These are phyloP conservation scores for Cryphonectria nitschkei DNA, from an alignment of 2,329 filamentous ascomycete genomes.

Conservation along the genomic window DNA sequence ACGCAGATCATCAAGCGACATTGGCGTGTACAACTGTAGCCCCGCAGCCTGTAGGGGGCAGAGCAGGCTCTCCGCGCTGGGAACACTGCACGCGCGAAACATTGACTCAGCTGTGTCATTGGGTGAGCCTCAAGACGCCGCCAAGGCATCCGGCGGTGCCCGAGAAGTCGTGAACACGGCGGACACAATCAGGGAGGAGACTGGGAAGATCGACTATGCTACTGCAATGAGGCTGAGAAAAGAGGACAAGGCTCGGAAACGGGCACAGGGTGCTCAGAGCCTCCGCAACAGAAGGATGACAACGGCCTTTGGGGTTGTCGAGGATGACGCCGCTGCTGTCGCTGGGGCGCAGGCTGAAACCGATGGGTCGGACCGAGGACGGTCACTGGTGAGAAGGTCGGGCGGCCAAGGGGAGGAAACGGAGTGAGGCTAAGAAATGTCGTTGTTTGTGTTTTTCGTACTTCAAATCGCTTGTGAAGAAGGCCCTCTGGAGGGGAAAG, in stretches of 20 bases:
- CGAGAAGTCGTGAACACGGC: neutral
- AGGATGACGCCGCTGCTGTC: neutral
- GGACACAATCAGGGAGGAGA: constrained; percentile 23
- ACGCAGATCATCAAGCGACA: neutral
- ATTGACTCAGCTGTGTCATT: constrained; percentile 31
- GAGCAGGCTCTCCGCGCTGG: constrained; percentile 28
- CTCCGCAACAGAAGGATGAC: constrained; percentile 23
- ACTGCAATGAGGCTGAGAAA: constrained; percentile 39
- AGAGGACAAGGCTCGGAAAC: constrained; percentile 37
- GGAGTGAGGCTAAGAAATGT: neutral
- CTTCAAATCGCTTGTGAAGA: neutral
- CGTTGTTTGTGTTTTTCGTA: neutral
- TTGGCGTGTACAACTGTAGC: constrained; percentile 9
- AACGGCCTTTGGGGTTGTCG: constrained; percentile 6
- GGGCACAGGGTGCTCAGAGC: constrained; percentile 26
- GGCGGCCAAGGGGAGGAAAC: neutral
- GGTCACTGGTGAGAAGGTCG: neutral
- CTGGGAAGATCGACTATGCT: constrained; percentile 34
- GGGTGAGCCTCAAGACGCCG: constrained; percentile 13
- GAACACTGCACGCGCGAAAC: constrained; percentile 14
- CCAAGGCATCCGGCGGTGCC: neutral
- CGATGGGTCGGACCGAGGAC: neutral
- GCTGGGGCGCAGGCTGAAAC: neutral
- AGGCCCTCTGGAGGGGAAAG: neutral
- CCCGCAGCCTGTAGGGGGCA: constrained; percentile 12